Conservation (phyloP, 2,329 filamentous ascomycete genomes). For the Calonectria honghensis region DNA sequence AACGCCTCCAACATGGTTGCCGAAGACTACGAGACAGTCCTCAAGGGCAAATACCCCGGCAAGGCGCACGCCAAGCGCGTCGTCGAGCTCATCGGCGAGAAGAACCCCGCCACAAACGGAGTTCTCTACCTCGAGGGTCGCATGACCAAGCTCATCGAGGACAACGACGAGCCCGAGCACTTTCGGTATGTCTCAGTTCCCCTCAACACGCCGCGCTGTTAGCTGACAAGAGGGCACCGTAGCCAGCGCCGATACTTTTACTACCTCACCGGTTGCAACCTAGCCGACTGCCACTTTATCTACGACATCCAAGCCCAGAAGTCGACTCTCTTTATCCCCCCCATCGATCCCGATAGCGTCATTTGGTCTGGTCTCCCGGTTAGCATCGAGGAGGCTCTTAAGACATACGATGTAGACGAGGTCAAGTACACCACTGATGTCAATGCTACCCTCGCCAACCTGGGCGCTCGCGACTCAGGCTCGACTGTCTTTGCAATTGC, state of each 20-base stretch:
- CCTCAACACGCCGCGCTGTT: neutral
- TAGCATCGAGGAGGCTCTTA: constrained; percentile 82
- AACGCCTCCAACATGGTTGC: constrained; percentile 58
- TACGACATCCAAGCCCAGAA: constrained; percentile 86
- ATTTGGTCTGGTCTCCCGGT: constrained; percentile 95
- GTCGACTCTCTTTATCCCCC: constrained; percentile 92
- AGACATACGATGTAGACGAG: constrained; percentile 87
- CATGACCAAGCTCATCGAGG: constrained; percentile 87
- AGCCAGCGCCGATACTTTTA: constrained; percentile 95
- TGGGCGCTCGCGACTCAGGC: constrained; percentile 62
- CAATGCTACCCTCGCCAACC: constrained; percentile 80
- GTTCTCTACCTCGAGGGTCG: constrained; percentile 93
- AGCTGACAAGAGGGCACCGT: constrained; percentile 32
- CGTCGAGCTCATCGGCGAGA: constrained; percentile 83
- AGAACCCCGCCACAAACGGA: constrained; percentile 78
- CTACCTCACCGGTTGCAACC: constrained; percentile 90
- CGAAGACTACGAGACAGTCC: constrained; percentile 69
- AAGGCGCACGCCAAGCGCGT: constrained; percentile 91
- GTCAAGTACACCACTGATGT: constrained; percentile 84
- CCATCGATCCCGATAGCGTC: constrained; percentile 89
- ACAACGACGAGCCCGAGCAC: constrained; percentile 88
- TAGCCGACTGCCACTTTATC: constrained; percentile 86
- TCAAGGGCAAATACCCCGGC: constrained; percentile 83
- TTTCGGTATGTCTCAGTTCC: constrained; percentile 78
- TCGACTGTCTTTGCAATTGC: constrained; percentile 83